Percentiles rank a stretch among this genome's conserved stretches.
Conservation (phyloP, 1,139 yeast genomes). For the Waltiozyma sp. region DNA sequence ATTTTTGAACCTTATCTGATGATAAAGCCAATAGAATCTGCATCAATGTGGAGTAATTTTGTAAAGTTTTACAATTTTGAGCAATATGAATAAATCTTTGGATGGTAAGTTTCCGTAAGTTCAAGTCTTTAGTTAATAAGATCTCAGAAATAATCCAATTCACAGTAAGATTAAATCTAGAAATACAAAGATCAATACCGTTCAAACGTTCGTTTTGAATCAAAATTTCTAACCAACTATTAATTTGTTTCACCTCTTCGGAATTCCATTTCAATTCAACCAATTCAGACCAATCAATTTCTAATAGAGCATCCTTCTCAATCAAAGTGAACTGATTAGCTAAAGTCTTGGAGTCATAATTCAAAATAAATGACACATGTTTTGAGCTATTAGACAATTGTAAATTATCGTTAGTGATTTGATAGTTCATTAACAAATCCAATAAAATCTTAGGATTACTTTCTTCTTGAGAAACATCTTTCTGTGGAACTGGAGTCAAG, state of each 20-base stretch:
- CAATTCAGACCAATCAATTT: constrained; percentile 87
- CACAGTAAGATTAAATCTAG: constrained; percentile 79
- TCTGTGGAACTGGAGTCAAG: constrained; percentile 16
- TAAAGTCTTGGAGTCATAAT: constrained; percentile 51
- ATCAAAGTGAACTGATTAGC: constrained; percentile 78
- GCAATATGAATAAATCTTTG: constrained; percentile 82
- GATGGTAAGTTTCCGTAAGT: constrained; percentile 54
- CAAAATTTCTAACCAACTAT: constrained; percentile 77
- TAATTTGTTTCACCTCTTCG: constrained; percentile 54
- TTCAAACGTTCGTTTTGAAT: constrained; percentile 48
- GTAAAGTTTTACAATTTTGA: constrained; percentile 54
- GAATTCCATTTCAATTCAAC: constrained; percentile 65
- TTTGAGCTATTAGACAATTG: constrained; percentile 17
- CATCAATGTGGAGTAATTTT: constrained; percentile 80
- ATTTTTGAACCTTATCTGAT: constrained; percentile 51
- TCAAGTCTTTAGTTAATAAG: constrained; percentile 48
- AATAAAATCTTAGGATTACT: constrained; percentile 15
- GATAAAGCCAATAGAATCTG: constrained; percentile 77
- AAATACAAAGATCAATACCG: constrained; percentile 77
- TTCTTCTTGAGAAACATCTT: constrained; percentile 12
- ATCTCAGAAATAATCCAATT: constrained; percentile 92
- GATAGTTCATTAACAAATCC: constrained; percentile 15
- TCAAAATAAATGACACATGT: constrained; percentile 75
- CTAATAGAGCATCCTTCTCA: constrained; percentile 73
- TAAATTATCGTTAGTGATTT: constrained; percentile 13